Evolutionary conservation across 768 basidiomycete genomes (phyloP), one percentile per base, ranked within the genome.

Genomic region (Mycena kentingensis): DNA sequence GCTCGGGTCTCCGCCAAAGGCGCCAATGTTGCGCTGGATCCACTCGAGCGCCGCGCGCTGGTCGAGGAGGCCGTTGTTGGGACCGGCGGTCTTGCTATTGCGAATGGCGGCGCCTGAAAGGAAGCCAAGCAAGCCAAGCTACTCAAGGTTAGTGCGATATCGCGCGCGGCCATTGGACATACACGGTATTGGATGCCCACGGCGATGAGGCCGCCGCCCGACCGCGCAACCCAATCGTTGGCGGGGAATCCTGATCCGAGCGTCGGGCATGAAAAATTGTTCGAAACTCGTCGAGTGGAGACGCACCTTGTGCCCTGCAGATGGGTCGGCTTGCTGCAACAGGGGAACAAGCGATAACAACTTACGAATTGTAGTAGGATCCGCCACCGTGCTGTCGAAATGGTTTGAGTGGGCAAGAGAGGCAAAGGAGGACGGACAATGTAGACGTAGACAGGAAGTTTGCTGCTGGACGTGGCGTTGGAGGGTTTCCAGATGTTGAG

Each of bases 401-500:
- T 5, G 6, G 6, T 21, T 5, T 42, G 7, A 12, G 41, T 42
- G 11, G 8, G 5, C 5, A 42, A 25, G 11, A 27, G 22, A 42
- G 7, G 5, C 24, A 26, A 19, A 42, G 37, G 7, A 10, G 41
- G 5, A 52, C 60, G 42, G 32, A 61, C 60, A 7, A 72, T 70
- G 52, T 72, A 73, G 29, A 73, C 62, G 16, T 69, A 60, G 8
- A 73, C 71, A 5, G 71, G 70, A 13, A 73, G 70, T 38, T 60
- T 59, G 49, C 63, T 69, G 25, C 52, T 55, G 19, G 54, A 48
- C 3, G 58, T 60, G 8, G 67, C 66, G 34, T 63, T 63, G 8
- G 65, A 54, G 1, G 71, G 71, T 13, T 59, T 67, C 71, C 71
- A 73, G 31, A 73, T 60, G 56, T 70, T 71, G 16, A 73, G 60